A percentile compares a stretch with the other conserved stretches of the same genome.
Evolutionary conservation across 345 rosid genomes (phyloP).

Genomic region (Salix purpurea): DNA sequence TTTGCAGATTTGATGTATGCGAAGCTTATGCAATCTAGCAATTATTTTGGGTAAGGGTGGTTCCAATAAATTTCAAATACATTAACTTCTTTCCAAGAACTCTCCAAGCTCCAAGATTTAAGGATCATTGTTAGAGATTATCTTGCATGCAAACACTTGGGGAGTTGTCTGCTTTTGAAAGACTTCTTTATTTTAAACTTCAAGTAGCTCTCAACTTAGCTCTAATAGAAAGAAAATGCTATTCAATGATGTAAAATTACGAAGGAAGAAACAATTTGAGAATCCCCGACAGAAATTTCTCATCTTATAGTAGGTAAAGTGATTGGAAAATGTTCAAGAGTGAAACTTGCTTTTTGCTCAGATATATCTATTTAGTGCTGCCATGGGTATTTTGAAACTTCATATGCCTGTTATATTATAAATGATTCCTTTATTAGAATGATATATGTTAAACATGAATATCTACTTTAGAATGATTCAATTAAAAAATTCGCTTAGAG

Average conservation of each 20-base stretch:
- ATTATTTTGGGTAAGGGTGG: background rate
- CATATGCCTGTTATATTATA: background rate
- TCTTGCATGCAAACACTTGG: background rate
- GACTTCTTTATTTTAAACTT: background rate
- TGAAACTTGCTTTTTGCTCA: background rate
- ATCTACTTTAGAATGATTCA: background rate
- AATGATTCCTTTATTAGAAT: background rate
- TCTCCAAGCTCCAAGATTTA: background rate
- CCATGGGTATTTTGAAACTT: background rate
- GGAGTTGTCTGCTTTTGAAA: background rate
- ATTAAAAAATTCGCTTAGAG: background rate
- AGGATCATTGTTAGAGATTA: background rate
- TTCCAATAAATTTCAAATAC: background rate
- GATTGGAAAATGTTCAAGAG: background rate
- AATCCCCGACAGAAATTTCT: background rate
- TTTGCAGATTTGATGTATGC: background rate
- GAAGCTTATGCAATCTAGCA: background rate
- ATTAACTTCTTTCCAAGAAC: background rate
- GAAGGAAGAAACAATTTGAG: background rate
- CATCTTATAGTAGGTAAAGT: background rate
- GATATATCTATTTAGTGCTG: background rate
- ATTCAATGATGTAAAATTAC: background rate
- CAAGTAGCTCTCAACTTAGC: background rate
- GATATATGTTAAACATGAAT: background rate
- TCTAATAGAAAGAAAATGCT: background rate